Base-by-base conservation (phyloP, 148 eudicot genomes). In the Arbutus unedo region DNA sequence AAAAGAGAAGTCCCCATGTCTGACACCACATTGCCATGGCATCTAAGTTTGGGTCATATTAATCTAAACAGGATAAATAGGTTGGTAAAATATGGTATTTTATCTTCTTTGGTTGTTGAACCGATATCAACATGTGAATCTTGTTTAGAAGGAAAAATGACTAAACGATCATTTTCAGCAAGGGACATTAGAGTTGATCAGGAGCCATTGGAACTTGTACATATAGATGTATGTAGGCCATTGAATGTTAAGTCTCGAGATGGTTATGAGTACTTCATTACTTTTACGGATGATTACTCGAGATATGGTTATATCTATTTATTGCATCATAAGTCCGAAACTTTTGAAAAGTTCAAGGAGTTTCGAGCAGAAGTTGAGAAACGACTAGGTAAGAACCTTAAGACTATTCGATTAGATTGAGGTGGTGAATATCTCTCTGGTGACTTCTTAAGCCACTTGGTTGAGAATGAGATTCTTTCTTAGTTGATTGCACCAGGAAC, bases 231-330 rank as follows among this genome's bases (percentile, higher is more conserved):
- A 48, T 78, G 66, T 41, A 48, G 50, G 21, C 81, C 81, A 0
- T 21, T 57, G 23, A 78, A 57, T 18, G 41, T 19, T 18, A 6
- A 57, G 50, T 50, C 21, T 38, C 59, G 25, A 38, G 23, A 23
- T 56, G 31, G 55, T 8, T 48, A 47, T 48, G 55, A 74, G 55
- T 74, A 74, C 21, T 74, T 74, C 55, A 48, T 48, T 7, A 74
- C 67, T 8, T 57, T 57, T 16, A 78, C 8, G 18, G 81, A 57
- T 38, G 81, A 78, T 56, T 43, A 57, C 38, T 78, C 81, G 44
- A 78, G 67, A 57, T 57, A 57, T 8, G 68, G 16, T 8, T 57
- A 78, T 8, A 38, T 7, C 7, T 38, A 57, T 43, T 18, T 43
- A 14, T 31, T 78, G 8, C 47, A 31, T 11, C 68, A 45, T 3